Conservation (phyloP, 345 rosid genomes). For the Lenwebbia sp. region DNA sequence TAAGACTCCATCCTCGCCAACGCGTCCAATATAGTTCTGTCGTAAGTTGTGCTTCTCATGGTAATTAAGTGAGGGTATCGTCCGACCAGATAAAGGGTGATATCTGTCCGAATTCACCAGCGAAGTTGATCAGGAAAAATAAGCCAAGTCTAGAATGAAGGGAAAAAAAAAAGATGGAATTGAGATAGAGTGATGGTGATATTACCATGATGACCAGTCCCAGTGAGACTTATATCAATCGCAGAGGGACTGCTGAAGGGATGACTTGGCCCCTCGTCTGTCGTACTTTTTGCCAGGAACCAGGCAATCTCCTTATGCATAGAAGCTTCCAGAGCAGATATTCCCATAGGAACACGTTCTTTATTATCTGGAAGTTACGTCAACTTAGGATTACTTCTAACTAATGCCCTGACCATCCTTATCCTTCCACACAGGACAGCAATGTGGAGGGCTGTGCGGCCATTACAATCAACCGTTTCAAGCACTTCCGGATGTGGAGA, state of each 20-base stretch:
- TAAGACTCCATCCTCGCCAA: too few relatives aligned
- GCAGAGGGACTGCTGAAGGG: not conserved
- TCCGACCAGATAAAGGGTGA: too few relatives aligned
- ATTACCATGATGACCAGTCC: not conserved
- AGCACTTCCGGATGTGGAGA: not conserved
- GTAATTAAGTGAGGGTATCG: too few relatives aligned
- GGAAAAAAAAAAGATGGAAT: not conserved
- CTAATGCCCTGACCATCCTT: not conserved
- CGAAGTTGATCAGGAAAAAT: too few relatives aligned
- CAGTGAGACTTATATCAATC: rapidly evolving
- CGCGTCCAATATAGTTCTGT: too few relatives aligned
- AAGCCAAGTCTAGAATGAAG: not conserved
- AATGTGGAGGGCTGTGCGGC: not conserved
- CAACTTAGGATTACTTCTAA: not conserved
- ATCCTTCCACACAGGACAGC: not conserved
- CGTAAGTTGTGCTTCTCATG: too few relatives aligned
- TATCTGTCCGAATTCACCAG: too few relatives aligned
- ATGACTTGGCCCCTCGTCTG: not conserved
- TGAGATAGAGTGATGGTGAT: not conserved
- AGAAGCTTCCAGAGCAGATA: not conserved
- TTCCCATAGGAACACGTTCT: not conserved
- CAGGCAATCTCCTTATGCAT: not conserved
- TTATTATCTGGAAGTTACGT: not conserved
- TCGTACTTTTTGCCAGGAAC: not conserved
- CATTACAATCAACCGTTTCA: not conserved